Evolutionary conservation across 2,329 filamentous ascomycete species (phyloP), one percentile per base, ranked within the genome.

Genomic region (Trematosphaeria pertusa): DNA sequence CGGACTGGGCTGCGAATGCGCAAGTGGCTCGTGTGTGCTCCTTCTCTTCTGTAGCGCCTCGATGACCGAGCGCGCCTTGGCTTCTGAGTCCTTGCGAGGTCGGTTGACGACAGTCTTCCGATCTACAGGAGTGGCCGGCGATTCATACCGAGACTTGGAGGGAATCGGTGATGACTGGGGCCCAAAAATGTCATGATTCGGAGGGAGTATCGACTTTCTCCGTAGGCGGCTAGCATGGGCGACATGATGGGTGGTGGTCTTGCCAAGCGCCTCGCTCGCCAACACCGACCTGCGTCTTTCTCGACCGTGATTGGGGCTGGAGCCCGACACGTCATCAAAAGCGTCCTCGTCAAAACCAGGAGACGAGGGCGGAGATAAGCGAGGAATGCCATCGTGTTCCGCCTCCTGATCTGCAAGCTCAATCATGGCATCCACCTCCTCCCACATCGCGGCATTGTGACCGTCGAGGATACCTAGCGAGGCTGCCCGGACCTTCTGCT

Each of bases 351-450:
- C 82, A 57, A 82, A 81, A 8, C 77, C 79, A 3, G 83, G 80
- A 11, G 77, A 78, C 1, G 82, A 85, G 5, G 81, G 81, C 24
- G 71, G 69, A 6, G 81, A 83, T 26, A 75, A 71, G 30, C 78
- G 76, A 24, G 78, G 77, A 17, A 76, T 74, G 15, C 79, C 73
- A 48, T 84, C 81, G 19, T 85, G 81, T 42, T 85, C 82, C 36
- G 82, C 81, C 57, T 86, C 83, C 53, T 86, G 78, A 35, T 85
- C 85, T 35, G 89, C 90, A n/a, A 95, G 76, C 24, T 89, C 87
- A 65, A 95, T 94, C 72, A 95, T 92, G 11, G 88, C 89, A 67
- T 94, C 88, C 1, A 91, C 89, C 67, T 94, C 89, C 59, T 85
- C 84, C 88, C 89, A 95, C 36, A 89, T 76, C 10, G 76, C 74